Base-by-base conservation (phyloP, 1,284 basidiomycete species). In the Malassezia sympodialis region DNA sequence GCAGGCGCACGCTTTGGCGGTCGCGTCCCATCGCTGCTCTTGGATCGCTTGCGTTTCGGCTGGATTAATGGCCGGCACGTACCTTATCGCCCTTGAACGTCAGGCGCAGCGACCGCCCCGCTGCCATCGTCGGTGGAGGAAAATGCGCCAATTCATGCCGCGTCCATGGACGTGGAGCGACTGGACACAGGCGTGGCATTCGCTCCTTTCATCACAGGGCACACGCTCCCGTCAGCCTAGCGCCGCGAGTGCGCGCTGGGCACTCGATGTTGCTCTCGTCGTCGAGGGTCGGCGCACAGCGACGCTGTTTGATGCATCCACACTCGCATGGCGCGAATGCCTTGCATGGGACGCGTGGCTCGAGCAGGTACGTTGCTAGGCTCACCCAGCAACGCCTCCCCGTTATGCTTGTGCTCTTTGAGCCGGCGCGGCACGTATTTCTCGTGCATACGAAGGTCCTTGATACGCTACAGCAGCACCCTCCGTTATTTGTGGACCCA, bases 21-120 rank as follows among this genome's bases (percentile, higher is more conserved):
- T 26, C 45, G 17, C 12, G 11, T 6, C 5, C 32, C 31, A n/a
- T 23, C 19, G 8, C 17, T 21, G 7, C 2, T 5, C 48, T 45
- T 55, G 11, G 23, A 4, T 7, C 44, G 44, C 30, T 57, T 57
- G 28, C 55, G 55, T 21, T 57, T 57, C 15, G 49, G 50, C 49
- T 51, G 28, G 23, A 23, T 48, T 14, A 51, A 43, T 12, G 6
- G 24, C 11, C 11, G 11, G n/a, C 28, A 46, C 53, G 42, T 46
- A 51, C 53, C 48, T 56, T 51, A 39, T 57, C 55, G 37, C 55
- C 55, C 30, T 57, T 57, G 40, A 57, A 57, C 4, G 55, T 48
- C 19, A 57, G 44, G 12, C 55, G 50, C 17, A 57, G 26, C 28
- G 55, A 57, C 17, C 41, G 40, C 14, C 49, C 51, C 4, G 42